Base-by-base conservation (phyloP, 192 early-diverging fungal species). In the Kickxella alabastrina region DNA sequence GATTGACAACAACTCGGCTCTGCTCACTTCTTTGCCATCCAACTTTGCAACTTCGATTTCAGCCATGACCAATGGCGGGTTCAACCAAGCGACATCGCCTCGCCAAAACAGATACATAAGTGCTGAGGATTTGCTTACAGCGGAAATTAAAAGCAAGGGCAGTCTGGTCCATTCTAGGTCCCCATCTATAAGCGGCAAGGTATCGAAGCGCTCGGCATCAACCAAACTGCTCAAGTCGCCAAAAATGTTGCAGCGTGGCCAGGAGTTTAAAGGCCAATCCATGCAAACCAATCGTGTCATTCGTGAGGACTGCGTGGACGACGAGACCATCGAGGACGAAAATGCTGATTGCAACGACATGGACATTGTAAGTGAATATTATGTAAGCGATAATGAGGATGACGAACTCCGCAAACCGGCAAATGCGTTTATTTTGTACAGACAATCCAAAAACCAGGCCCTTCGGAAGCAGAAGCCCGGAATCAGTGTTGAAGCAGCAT, bases 381-480 rank as follows among this genome's bases (percentile, higher is more conserved):
- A n/a, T n/a, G n/a, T n/a, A n/a, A n/a, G n/a, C n/a, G n/a, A 54
- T 5, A 43, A 25, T 13, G 58, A 42, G 7, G 49, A 52, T 22
- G 26, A 43, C 17, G 27, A 55, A 34, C 55, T 75, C 19, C 59
- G 60, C 50, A 75, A 75, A 44, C 71, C 71, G 21, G 48, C 52
- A 12, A 75, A 75, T 14, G 65, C 64, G 14, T 75, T 75, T 44
- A 75, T 75, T 13, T 34, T 68, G 18, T 75, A 75, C 41, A 50
- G 71, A 24, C 39, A 40, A 10, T 43, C 47, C n/a, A 58, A 47
- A 54, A 66, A 68, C 44, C 17, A 26, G 36, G 14, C 31, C 27
- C 47, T 75, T 26, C 65, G 65, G 13, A 17, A 21, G 7, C 21
- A 59, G 12, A 14, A 48, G 25, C 65, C 65, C 2, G 43, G 43